phyloP scores from a whole-genome alignment of 78 protist genomes.

The slime mould (Dictyostelium discoideum) region DNA sequence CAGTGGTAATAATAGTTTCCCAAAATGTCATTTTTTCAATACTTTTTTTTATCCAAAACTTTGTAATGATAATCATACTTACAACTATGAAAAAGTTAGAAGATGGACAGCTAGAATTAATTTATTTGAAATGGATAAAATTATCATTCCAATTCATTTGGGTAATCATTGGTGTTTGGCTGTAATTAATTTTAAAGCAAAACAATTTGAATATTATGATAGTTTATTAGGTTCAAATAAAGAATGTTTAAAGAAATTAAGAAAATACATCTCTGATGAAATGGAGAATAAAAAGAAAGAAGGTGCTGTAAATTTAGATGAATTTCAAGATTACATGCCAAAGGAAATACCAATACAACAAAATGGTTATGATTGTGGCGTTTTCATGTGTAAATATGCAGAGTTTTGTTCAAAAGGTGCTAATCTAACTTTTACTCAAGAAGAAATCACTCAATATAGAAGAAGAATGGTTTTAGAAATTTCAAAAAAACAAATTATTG shows the following conservation, averaged over 20 bases:
- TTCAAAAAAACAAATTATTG: constrained; percentile 16
- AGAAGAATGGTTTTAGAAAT: constrained; percentile 56
- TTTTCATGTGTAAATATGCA: constrained; percentile 89
- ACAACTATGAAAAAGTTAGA: constrained; percentile 74
- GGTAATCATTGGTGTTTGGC: constrained; percentile 93
- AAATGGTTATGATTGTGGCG: constrained; percentile 93
- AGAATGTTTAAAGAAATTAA: constrained; percentile 30
- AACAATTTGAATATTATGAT: constrained; percentile 90
- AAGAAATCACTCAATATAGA: constrained; percentile 67
- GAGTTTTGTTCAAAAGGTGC: constrained; percentile 74
- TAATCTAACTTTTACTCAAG: constrained; percentile 43
- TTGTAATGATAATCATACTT: constrained; percentile 44
- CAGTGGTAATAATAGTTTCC: background rate
- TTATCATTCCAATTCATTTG: constrained; percentile 91
- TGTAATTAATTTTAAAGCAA: constrained; percentile 80
- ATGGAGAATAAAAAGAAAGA: constrained; percentile 43
- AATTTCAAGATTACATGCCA: constrained; percentile 38
- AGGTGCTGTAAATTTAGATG: constrained; percentile 31
- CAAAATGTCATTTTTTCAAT: constrained; percentile 73
- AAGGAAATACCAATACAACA: constrained; percentile 81
- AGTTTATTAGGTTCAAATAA: constrained; percentile 59
- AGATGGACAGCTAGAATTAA: constrained; percentile 90
- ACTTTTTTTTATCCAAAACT: constrained; percentile 88
- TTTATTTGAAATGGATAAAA: constrained; percentile 82
- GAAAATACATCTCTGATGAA: constrained; percentile 51